Conservation (phyloP, 345 rosid species). For the Eucalyptus lansdowneana region DNA sequence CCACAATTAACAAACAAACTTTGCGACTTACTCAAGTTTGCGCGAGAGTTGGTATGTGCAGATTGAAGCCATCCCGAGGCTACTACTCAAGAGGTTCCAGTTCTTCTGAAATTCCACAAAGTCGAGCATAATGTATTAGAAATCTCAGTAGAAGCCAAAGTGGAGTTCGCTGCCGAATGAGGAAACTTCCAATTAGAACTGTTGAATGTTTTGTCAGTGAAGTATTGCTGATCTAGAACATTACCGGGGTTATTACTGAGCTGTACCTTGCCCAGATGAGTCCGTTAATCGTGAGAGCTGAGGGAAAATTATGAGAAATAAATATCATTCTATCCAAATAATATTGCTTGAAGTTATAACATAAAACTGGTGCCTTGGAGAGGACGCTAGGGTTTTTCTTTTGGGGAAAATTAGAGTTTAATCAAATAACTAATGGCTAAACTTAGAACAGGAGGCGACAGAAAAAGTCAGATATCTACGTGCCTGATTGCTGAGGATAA, state of each 20-base stretch:
- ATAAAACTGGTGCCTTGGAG: background rate
- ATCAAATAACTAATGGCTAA: background rate
- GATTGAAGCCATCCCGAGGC: background rate
- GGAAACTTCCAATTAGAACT: background rate
- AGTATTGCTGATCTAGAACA: background rate
- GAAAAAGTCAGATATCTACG: background rate
- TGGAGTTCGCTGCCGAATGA: background rate
- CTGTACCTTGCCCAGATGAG: conserved; percentile 1
- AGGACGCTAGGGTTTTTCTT: background rate
- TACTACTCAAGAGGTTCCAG: background rate
- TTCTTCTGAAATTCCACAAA: background rate
- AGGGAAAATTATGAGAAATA: background rate
- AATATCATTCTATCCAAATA: background rate
- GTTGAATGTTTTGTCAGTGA: background rate
- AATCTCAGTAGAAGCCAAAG: background rate
- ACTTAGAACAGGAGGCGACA: background rate
- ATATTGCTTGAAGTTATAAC: background rate
- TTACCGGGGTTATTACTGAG: background rate
- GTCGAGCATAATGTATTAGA: background rate
- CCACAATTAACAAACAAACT: background rate
- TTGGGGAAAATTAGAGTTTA: background rate
- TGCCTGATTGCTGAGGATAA: conserved; percentile 2
- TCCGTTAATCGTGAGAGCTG: background rate
- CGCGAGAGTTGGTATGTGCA: background rate
- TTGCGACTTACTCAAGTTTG: background rate